Conservation (phyloP, 495 filamentous ascomycete genomes). For the Parmelia sp. region DNA sequence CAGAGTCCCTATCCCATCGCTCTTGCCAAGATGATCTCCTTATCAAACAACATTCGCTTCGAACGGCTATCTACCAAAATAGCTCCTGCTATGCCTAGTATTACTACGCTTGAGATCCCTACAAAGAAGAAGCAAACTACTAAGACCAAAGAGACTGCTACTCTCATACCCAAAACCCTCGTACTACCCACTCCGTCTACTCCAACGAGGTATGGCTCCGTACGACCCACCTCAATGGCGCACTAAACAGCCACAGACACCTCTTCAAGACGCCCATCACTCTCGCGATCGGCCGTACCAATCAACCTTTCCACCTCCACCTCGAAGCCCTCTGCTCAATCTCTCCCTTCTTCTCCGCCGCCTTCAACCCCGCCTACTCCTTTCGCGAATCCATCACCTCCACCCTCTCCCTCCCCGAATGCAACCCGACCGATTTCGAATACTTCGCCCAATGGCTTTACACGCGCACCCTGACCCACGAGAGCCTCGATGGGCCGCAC, state of each 20-base stretch:
- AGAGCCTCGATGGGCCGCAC: slow-evolving; percentile 23
- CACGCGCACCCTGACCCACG: slow-evolving; percentile 30
- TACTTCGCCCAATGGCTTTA: slow-evolving; percentile 45
- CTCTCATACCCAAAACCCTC: slow-evolving; percentile 17
- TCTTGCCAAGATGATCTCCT: slow-evolving; percentile 10
- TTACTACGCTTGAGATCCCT: slow-evolving; percentile 1
- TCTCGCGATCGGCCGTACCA: slow-evolving; percentile 32
- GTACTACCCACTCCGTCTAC: slow-evolving; percentile 20
- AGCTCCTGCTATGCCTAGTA: slow-evolving; percentile 6
- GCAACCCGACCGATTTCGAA: slow-evolving; percentile 35
- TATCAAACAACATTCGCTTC: not conserved
- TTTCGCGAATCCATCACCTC: slow-evolving; percentile 40
- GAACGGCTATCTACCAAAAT: slow-evolving; percentile 8
- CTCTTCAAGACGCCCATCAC: slow-evolving; percentile 29
- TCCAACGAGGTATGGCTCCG: slow-evolving; percentile 16
- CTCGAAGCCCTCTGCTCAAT: slow-evolving; percentile 35
- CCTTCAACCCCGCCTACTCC: slow-evolving; percentile 35
- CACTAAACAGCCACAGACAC: slow-evolving; percentile 20
- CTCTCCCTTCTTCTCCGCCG: slow-evolving; percentile 46
- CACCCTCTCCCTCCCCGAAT: slow-evolving; percentile 36
- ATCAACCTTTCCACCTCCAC: slow-evolving; percentile 37
- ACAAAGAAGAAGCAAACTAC: slow-evolving; percentile 9
- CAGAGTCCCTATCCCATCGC: not conserved
- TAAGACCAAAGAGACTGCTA: slow-evolving; percentile 8
- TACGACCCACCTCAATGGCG: slow-evolving; percentile 12